Conservation (phyloP, 169 alveolate genomes). For the Eimeria mitis region DNA sequence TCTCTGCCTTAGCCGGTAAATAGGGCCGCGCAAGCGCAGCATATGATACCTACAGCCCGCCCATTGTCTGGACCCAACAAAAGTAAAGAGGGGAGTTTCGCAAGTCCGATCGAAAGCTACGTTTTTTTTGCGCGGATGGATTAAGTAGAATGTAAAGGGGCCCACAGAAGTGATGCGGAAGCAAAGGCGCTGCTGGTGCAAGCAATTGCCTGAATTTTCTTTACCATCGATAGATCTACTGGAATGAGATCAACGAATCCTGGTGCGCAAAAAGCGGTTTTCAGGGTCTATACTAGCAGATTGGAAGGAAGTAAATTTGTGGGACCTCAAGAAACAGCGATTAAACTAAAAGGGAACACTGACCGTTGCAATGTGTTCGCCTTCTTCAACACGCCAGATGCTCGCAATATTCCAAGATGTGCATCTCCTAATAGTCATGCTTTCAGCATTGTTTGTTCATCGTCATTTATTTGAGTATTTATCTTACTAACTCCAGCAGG, state of each 20-base stretch:
- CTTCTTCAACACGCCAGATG: neutral
- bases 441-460: neutral
- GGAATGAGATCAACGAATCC: neutral
- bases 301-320: neutral
- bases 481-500: neutral
- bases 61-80: neutral
- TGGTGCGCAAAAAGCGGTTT: neutral
- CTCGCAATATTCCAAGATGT: neutral
- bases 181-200: constrained; percentile 6
- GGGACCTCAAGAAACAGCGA: constrained; percentile 20
- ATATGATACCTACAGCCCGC: constrained; percentile 1
- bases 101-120: constrained; percentile 4
- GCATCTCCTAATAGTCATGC: neutral
- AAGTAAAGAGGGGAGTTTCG: constrained; percentile 24
- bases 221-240: neutral
- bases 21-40: constrained; percentile 25
- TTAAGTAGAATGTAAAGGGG: constrained; percentile 29
- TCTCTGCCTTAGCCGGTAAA: constrained; percentile 13
- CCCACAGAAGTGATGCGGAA: neutral
- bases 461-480: neutral
- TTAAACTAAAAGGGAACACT: neutral
- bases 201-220: neutral
- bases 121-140: neutral
- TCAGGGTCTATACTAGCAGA: neutral
- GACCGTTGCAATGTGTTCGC: neutral